phyloP scores from a whole-genome alignment of 495 filamentous ascomycete genomes.

The Aspergillus saccharolyticus region DNA sequence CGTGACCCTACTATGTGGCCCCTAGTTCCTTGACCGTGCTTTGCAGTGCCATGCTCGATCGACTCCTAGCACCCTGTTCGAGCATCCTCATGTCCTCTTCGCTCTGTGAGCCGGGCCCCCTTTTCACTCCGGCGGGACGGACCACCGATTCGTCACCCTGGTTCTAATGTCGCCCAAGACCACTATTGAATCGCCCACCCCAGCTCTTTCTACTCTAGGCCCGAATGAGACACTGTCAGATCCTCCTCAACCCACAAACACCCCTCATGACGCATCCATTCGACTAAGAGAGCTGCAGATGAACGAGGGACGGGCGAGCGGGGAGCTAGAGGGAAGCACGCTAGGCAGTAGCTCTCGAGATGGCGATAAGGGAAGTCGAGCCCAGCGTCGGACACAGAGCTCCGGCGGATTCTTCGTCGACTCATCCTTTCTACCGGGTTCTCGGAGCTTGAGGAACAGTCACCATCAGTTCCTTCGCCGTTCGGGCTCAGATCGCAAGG shows the following conservation, averaged over 20 bases:
- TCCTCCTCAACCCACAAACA: slow-evolving; percentile 8
- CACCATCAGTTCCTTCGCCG: slow-evolving; percentile 24
- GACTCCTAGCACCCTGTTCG: not conserved
- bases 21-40: not conserved
- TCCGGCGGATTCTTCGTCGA: slow-evolving; percentile 46
- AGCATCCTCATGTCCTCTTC: slow-evolving; percentile 20
- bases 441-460: slow-evolving; percentile 24
- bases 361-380: slow-evolving; percentile 24
- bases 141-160: slow-evolving; percentile 17
- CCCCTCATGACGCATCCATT: slow-evolving; percentile 17
- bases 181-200: slow-evolving; percentile 15
- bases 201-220: slow-evolving; percentile 16
- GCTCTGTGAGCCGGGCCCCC: slow-evolving; percentile 16
- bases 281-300: slow-evolving; percentile 22
- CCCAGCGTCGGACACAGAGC: slow-evolving; percentile 31
- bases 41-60: not conserved
- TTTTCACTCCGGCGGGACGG: slow-evolving; percentile 23
- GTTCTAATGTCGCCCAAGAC: slow-evolving; percentile 25
- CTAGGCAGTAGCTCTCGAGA: slow-evolving; percentile 39
- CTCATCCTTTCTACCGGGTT: slow-evolving; percentile 29
- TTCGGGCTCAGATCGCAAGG: slow-evolving; percentile 24
- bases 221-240: slow-evolving; percentile 11
- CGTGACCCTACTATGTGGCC: not conserved
- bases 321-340: slow-evolving; percentile 40
- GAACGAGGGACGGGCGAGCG: slow-evolving; percentile 30